Evolutionary conservation across 345 rosid species (phyloP).

Genomic region (Reutealis trisperma): DNA sequence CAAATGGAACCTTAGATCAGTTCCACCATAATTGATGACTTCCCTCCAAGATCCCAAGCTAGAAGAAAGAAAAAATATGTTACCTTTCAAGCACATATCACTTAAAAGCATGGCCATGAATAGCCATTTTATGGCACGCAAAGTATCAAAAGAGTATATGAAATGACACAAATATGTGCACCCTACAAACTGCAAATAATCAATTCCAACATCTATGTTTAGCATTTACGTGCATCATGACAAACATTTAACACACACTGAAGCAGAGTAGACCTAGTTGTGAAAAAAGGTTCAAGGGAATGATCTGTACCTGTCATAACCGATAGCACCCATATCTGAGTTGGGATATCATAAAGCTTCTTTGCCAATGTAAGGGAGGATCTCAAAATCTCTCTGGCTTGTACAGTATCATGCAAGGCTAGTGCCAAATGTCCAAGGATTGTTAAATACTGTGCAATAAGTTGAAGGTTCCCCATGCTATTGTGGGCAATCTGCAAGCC

Average conservation of each 20-base stretch:
- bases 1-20: background rate
- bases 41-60: background rate
- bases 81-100: background rate
- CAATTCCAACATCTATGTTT: background rate
- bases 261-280: background rate
- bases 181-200: background rate
- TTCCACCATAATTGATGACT: background rate
- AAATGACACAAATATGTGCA: background rate
- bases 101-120: background rate
- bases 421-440: constrained; percentile 91
- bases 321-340: constrained; percentile 95
- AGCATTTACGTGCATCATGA: background rate
- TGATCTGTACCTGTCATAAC: constrained; percentile 65
- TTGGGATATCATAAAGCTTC: constrained; percentile 86
- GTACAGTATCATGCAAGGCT: constrained; percentile 83
- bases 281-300: background rate
- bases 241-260: background rate
- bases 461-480: constrained; percentile 96
- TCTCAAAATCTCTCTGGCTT: constrained; percentile 93
- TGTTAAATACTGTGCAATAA: constrained; percentile 88
- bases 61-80: background rate
- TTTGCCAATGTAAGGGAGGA: constrained; percentile 89
- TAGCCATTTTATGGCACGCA: background rate
- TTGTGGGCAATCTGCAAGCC: constrained; percentile 91
- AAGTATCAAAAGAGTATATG: background rate